These are phyloP conservation scores for Aspergillus panamensis DNA, from an alignment of 495 filamentous ascomycete genomes.

Conservation along the genomic window DNA sequence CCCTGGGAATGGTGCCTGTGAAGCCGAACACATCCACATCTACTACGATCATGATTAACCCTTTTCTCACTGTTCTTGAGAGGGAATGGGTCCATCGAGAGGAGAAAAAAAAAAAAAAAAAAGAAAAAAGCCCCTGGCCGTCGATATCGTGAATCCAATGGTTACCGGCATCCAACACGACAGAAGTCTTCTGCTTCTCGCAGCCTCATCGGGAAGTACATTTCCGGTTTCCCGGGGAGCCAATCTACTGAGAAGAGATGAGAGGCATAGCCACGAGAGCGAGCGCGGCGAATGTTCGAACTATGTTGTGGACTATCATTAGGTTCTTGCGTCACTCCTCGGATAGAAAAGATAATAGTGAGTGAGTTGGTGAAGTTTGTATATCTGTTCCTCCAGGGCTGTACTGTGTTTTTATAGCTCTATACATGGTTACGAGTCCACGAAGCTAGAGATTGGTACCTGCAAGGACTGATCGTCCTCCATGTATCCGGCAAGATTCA, in stretches of 20 bases:
- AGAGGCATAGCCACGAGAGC: conserved; percentile 20
- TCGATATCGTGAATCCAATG: conserved; percentile 46
- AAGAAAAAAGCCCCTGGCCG: no score
- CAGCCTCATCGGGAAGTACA: conserved; percentile 38
- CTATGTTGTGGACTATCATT: background rate
- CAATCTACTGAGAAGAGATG: conserved; percentile 24
- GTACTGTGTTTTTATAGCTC: background rate
- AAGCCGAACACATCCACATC: no score
- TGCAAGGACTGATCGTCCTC: background rate
- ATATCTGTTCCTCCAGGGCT: background rate
- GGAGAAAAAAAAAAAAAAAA: no score
- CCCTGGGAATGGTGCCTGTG: background rate
- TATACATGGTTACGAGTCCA: background rate
- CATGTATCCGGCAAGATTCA: no score
- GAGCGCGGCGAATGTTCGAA: conserved; percentile 1
- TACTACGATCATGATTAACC: no score
- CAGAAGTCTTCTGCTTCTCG: conserved; percentile 33
- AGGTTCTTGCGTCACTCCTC: background rate
- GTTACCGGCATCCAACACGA: conserved; percentile 39
- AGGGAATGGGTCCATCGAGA: no score
- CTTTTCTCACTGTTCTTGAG: no score
- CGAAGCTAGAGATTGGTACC: background rate
- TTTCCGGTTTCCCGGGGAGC: conserved; percentile 34
- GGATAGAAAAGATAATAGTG: background rate
- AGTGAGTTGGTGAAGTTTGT: background rate